These are phyloP conservation scores for Magnolia changhungtana DNA, from an alignment of 164 flowering plant genomes.

Conservation along the genomic window DNA sequence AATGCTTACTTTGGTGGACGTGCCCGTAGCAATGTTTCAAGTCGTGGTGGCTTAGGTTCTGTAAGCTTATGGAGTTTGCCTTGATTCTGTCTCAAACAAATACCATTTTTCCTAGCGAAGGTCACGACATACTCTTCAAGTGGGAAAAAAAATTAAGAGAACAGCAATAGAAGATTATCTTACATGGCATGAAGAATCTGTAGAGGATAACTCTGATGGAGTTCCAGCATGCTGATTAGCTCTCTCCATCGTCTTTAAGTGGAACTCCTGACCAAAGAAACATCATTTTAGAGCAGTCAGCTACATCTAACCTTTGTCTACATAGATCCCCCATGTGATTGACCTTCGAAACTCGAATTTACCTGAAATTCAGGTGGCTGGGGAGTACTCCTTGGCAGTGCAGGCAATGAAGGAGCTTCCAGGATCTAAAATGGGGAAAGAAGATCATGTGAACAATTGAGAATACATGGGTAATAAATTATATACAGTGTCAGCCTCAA, in stretches of 20 bases:
- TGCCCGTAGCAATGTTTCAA: slow-evolving; percentile 75
- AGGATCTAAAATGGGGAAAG: slow-evolving; percentile 45
- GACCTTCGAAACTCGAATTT: slow-evolving; percentile 1
- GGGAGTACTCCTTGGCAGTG: slow-evolving; percentile 69
- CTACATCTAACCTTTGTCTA: neutral
- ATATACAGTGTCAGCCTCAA: too few relatives aligned
- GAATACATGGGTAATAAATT: neutral
- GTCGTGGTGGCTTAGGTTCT: slow-evolving; percentile 73
- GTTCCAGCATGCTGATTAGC: slow-evolving; percentile 69
- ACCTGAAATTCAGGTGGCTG: slow-evolving; percentile 84
- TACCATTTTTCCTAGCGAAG: neutral
- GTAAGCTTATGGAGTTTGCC: slow-evolving; percentile 63
- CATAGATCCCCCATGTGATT: neutral
- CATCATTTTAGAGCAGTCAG: neutral
- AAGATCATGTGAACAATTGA: neutral
- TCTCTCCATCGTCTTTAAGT: slow-evolving; percentile 77
- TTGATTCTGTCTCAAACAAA: slow-evolving; percentile 25
- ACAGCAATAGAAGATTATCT: neutral
- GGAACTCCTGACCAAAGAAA: slow-evolving; percentile 64
- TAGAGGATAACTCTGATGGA: slow-evolving; percentile 42
- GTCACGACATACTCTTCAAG: neutral
- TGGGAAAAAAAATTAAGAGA: neutral
- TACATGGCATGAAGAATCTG: slow-evolving; percentile 60
- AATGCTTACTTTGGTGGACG: slow-evolving; percentile 54
- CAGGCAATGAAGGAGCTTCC: slow-evolving; percentile 65